Base-by-base conservation (phyloP, 2,329 filamentous ascomycete genomes). In the Monilinia fructigena region DNA sequence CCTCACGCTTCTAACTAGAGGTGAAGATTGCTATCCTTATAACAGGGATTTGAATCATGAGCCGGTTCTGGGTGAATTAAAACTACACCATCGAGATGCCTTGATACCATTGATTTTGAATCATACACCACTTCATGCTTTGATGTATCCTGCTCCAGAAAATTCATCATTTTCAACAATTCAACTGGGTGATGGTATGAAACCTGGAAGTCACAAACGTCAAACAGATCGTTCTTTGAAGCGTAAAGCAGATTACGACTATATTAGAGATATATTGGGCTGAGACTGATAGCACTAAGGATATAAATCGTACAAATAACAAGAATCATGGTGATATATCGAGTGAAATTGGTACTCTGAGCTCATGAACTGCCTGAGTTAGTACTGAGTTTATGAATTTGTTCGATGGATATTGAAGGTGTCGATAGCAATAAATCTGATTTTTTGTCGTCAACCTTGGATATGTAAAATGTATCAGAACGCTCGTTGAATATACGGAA, bases 81-180 rank as follows among this genome's bases (percentile, higher is more conserved):
- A 38, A 14, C 28, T 60, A 18, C 58, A 60, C 18, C 58, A 60
- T 50, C 28, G 45, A 10, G 58, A 60, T 14, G 45, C 45, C 8
- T 50, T 60, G 14, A 50, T 60, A 23, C 58, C 58, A 14, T 20
- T 60, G 8, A 60, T 60, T 23, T 26, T 60, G 20, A 20, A 60
- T 45, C 31, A 50, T 20, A 60, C 14, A 7, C 58, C 58, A 16
- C 20, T 60, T 35, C 45, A 60, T 38, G 58, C 58, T 11, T 60
- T 60, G 20, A 8, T 60, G 28, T 60, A 60, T 60, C 58, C 58
- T 14, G 28, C 58, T 2, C 58, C 58, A 6, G 1, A 35, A 11
- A 28, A 45, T 18, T 50, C 45, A 38, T 38, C 31, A 4, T 18
- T 60, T 26, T 60, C 58, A 38, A 50, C 8, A 12, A 7, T 50